These are phyloP conservation scores for Adiantum capillusveneris DNA, from an alignment of 75 land plant genomes.

Conservation along the genomic window DNA sequence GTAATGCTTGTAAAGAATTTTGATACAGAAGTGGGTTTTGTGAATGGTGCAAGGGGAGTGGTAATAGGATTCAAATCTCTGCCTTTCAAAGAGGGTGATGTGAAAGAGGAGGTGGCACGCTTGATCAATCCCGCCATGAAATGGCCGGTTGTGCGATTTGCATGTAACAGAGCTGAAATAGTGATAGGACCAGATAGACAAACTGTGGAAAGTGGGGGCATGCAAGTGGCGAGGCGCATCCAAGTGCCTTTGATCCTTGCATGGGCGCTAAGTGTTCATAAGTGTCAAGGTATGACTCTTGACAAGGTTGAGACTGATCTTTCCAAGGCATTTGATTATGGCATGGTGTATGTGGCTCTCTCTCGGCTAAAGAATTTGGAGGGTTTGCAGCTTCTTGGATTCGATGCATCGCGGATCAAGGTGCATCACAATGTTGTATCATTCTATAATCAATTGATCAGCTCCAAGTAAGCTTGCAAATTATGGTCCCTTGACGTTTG, in stretches of 20 bases:
- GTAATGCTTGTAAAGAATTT: slow-evolving; percentile 41
- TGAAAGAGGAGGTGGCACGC: not conserved
- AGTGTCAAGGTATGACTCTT: slow-evolving; percentile 40
- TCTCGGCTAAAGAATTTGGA: slow-evolving; percentile 29
- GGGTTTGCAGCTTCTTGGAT: slow-evolving; percentile 30
- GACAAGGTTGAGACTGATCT: slow-evolving; percentile 34
- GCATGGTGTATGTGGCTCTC: slow-evolving; percentile 40
- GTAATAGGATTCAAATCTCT: slow-evolving; percentile 26
- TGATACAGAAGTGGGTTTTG: slow-evolving; percentile 30
- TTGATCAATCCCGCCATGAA: slow-evolving; percentile 4
- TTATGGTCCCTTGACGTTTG: too few relatives aligned
- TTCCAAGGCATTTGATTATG: slow-evolving; percentile 23
- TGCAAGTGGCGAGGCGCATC: slow-evolving; percentile 19
- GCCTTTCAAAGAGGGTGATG: slow-evolving; percentile 9
- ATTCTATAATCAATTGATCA: not conserved
- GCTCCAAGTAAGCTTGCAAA: too few relatives aligned
- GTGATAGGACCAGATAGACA: slow-evolving; percentile 21
- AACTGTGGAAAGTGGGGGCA: slow-evolving; percentile 15
- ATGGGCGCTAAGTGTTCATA: slow-evolving; percentile 40
- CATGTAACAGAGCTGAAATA: slow-evolving; percentile 6
- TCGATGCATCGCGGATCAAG: slow-evolving; percentile 22
- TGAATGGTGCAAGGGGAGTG: slow-evolving; percentile 37
- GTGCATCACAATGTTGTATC: slow-evolving; percentile 16
- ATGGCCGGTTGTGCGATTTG: slow-evolving; percentile 38
- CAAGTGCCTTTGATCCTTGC: slow-evolving; percentile 30